Percentiles rank a stretch among this genome's conserved stretches.
phyloP scores from a whole-genome alignment of 805 yeast genomes.

The Kregervanrija pseudodelftensis region DNA sequence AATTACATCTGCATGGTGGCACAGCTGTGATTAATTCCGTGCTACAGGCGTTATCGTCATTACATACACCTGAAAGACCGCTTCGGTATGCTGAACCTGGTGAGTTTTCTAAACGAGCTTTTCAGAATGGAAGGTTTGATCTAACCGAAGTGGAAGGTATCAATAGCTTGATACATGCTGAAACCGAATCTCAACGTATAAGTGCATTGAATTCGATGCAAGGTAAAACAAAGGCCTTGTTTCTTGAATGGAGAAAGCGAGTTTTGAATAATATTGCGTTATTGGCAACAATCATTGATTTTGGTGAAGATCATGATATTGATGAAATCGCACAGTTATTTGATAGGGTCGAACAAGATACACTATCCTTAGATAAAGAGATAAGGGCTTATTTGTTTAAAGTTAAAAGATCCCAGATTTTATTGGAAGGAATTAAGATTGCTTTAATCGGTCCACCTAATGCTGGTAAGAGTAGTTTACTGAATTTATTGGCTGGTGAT shows the following conservation, averaged over 20 bases:
- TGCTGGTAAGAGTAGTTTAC: constrained; percentile 88
- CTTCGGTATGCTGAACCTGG: constrained; percentile 89
- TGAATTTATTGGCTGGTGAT: constrained; percentile 67
- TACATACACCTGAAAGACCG: constrained; percentile 40
- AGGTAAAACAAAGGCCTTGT: constrained; percentile 54
- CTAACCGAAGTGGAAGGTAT: constrained; percentile 89
- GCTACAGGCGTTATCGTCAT: constrained; percentile 46
- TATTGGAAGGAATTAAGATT: constrained; percentile 66
- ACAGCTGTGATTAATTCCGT: constrained; percentile 73
- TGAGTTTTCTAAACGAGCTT: constrained; percentile 84
- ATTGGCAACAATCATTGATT: constrained; percentile 84
- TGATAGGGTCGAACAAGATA: constrained; percentile 37
- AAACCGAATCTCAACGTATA: constrained; percentile 79
- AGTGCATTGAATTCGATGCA: constrained; percentile 68
- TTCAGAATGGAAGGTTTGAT: constrained; percentile 76
- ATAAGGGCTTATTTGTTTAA: constrained; percentile 37
- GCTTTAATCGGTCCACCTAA: constrained; percentile 87
- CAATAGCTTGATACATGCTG: constrained; percentile 83
- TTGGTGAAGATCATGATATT: constrained; percentile 87
- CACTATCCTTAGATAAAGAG: constrained; percentile 36
- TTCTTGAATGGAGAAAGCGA: constrained; percentile 57
- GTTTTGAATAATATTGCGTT: constrained; percentile 64
- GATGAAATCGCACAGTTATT: constrained; percentile 55
- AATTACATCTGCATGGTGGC: constrained; percentile 93
- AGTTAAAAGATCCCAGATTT: constrained; percentile 51